Evolutionary conservation across 176 grass and related monocot genomes (phyloP).

Genomic region (Bonia amplexicaulis): DNA sequence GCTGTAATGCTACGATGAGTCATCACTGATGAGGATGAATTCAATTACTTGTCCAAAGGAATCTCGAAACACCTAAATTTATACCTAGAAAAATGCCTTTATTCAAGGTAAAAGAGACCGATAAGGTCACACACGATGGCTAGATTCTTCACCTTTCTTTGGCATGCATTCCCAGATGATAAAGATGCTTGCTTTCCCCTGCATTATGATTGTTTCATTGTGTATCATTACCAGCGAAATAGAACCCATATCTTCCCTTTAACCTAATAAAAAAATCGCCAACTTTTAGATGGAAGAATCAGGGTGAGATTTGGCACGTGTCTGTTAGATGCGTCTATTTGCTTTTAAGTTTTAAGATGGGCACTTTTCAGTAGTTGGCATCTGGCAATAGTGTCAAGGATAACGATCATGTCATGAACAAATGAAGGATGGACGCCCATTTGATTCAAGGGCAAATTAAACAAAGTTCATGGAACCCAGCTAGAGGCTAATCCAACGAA

Average conservation of each 20-base stretch:
- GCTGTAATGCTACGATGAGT: background rate
- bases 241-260: background rate
- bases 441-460: background rate
- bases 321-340: background rate
- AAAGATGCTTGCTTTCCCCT: background rate
- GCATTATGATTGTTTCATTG: background rate
- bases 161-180: background rate
- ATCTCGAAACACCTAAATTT: background rate
- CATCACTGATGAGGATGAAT: background rate
- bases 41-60: background rate
- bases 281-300: background rate
- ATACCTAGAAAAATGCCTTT: background rate
- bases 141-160: background rate
- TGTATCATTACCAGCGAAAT: background rate
- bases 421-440: background rate
- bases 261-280: background rate
- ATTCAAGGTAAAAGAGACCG: background rate
- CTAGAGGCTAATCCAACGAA: background rate
- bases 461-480: background rate
- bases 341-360: background rate
- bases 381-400: background rate
- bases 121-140: background rate
- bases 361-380: background rate
- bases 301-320: background rate
- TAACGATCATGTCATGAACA: background rate